Percentiles rank a stretch among this genome's conserved stretches.
Evolutionary conservation across 768 basidiomycete genomes (phyloP).

Genomic region (Dacryopinax primogenitus): DNA sequence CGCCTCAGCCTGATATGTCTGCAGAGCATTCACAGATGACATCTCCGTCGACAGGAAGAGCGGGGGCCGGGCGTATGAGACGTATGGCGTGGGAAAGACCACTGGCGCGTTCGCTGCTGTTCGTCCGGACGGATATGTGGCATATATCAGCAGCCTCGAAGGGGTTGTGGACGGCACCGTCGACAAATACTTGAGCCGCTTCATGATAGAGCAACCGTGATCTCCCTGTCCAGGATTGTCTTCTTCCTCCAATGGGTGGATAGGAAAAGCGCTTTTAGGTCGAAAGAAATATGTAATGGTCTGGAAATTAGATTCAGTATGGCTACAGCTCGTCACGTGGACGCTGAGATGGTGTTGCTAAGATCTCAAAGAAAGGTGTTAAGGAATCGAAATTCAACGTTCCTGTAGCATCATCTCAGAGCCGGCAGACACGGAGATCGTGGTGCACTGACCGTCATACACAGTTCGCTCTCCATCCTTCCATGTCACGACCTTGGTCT

Average conservation of each 20-base stretch:
- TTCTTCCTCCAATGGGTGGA: not conserved
- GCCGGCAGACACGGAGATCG: not conserved
- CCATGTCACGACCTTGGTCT: constrained; percentile 2
- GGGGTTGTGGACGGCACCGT: constrained; percentile 17
- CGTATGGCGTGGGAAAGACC: constrained; percentile 38
- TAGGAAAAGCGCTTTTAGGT: not conserved
- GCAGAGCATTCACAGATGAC: constrained; percentile 51
- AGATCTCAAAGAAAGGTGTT: not conserved
- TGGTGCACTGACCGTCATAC: not conserved
- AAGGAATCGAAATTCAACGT: not conserved
- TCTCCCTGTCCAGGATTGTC: not conserved
- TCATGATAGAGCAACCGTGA: constrained; percentile 8
- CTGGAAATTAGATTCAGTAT: constrained; percentile 3
- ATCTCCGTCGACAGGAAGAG: constrained; percentile 31
- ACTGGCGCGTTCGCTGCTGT: constrained; percentile 43
- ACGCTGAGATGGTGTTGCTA: not conserved
- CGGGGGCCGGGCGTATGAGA: constrained; percentile 44
- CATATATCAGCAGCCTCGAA: constrained; percentile 38
- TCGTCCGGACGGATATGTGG: constrained; percentile 56
- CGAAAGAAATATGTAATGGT: not conserved
- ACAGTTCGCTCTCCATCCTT: not conserved
- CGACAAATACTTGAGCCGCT: constrained; percentile 13
- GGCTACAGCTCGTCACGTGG: not conserved
- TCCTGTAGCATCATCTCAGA: not conserved
- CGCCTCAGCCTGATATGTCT: not conserved